Evolutionary conservation across 768 basidiomycete species (phyloP).

Genomic region (Phaeolepiota aurea): DNA sequence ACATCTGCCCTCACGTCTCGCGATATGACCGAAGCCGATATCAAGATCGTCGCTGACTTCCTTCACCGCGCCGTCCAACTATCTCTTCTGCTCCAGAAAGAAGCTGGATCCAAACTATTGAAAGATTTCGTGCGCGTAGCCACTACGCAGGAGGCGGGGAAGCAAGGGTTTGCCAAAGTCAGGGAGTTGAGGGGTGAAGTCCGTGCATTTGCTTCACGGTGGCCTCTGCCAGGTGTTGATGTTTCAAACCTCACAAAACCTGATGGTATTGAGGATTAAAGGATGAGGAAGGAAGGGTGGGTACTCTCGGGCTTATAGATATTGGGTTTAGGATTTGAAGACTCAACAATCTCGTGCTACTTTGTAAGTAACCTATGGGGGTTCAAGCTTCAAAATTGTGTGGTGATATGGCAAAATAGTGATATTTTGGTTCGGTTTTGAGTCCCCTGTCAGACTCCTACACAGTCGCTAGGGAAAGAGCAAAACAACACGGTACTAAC

Average conservation of each 20-base stretch:
- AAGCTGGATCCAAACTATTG: conserved; percentile 88
- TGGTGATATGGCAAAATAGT: too few species aligned
- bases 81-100: conserved; percentile 82
- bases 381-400: too few species aligned
- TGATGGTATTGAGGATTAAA: conserved; percentile 53
- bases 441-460: too few species aligned
- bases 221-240: conserved; percentile 89
- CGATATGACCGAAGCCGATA: conserved; percentile 83
- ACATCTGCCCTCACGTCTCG: conserved; percentile 92
- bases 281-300: too few species aligned
- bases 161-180: conserved; percentile 64
- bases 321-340: too few species aligned
- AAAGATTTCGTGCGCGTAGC: conserved; percentile 93
- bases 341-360: too few species aligned
- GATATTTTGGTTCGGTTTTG: too few species aligned
- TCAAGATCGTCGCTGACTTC: conserved; percentile 83
- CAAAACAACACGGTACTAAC: too few species aligned
- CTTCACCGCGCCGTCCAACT: conserved; percentile 93
- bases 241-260: conserved; percentile 42
- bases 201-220: conserved; percentile 68
- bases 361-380: too few species aligned
- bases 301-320: too few species aligned
- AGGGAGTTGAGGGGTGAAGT: conserved; percentile 76
- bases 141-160: conserved; percentile 56
- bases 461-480: too few species aligned